Conservation (phyloP, 495 filamentous ascomycete genomes). For the Neurospora pannonica region DNA sequence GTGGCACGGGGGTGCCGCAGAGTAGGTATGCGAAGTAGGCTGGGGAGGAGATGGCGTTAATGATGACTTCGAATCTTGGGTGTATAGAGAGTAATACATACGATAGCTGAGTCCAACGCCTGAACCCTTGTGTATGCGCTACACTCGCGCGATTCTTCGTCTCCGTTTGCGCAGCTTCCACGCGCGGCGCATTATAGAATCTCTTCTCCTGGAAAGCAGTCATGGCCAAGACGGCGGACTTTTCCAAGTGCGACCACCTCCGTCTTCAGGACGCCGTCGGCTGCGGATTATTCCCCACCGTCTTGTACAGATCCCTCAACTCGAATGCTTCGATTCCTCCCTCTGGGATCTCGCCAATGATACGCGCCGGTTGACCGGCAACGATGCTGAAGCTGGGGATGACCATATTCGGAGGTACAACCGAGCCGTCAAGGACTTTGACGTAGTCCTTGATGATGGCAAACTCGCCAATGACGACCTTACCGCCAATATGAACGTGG, state of each 20-base stretch:
- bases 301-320: constrained; percentile 44
- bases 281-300: constrained; percentile 41
- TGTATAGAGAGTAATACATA: neutral
- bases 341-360: constrained; percentile 80
- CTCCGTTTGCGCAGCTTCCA: neutral
- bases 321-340: constrained; percentile 56
- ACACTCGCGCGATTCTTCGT: neutral
- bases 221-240: neutral
- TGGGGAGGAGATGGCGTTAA: neutral
- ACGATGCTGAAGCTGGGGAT: constrained; percentile 84
- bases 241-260: neutral
- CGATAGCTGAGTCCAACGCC: neutral
- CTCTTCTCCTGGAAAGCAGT: neutral
- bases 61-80: rapidly evolving
- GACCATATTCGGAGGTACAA: constrained; percentile 81
- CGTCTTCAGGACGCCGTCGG: constrained; percentile 25
- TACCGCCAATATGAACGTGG: constrained; percentile 73
- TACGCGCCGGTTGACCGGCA: constrained; percentile 67
- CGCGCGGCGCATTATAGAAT: neutral
- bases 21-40: neutral
- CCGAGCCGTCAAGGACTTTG: constrained; percentile 68
- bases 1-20: neutral
- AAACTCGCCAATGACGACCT: constrained; percentile 69
- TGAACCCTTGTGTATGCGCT: neutral
- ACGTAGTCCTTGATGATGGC: constrained; percentile 87